Conservation (phyloP, 2,329 filamentous ascomycete species). For the Aspergillus hiratsukae region DNA sequence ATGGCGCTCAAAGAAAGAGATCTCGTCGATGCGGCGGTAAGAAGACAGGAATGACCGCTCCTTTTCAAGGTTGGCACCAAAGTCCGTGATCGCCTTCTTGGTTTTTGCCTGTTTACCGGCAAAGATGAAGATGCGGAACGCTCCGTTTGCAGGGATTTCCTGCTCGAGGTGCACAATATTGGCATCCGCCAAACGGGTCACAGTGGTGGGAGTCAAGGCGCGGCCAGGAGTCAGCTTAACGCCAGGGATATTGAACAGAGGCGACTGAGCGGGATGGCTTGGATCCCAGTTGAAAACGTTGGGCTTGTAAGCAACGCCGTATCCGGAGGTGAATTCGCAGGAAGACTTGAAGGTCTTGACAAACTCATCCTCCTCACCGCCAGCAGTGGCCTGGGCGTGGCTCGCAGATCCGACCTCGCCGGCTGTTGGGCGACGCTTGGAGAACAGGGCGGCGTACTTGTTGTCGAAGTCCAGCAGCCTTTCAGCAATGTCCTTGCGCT, state of each 20-base stretch:
- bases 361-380: conserved; percentile 61
- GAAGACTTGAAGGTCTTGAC: conserved; percentile 85
- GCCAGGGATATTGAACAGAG: conserved; percentile 62
- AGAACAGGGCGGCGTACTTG: conserved; percentile 86
- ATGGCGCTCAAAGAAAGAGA: conserved; percentile 74
- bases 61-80: conserved; percentile 61
- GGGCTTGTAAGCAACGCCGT: conserved; percentile 78
- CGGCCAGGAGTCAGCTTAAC: conserved; percentile 68
- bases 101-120: conserved; percentile 63
- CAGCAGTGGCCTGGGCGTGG: conserved; percentile 23
- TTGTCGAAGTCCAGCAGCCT: conserved; percentile 81
- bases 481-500: conserved; percentile 80
- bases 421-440: conserved; percentile 67
- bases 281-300: conserved; percentile 82
- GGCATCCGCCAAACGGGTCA: conserved; percentile 81
- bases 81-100: conserved; percentile 62
- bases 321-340: conserved; percentile 89
- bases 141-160: conserved; percentile 80
- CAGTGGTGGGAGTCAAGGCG: conserved; percentile 71
- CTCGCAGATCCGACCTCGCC: conserved; percentile 68
- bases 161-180: conserved; percentile 90
- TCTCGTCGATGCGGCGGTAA: conserved; percentile 57
- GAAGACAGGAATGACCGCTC: conserved; percentile 67
- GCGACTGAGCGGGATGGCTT: conserved; percentile 65
- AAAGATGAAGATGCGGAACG: conserved; percentile 82